Percentiles rank a stretch among this genome's conserved stretches.
Evolutionary conservation across 805 yeast genomes (phyloP).

Genomic region (Zygoascus bituminiphila): DNA sequence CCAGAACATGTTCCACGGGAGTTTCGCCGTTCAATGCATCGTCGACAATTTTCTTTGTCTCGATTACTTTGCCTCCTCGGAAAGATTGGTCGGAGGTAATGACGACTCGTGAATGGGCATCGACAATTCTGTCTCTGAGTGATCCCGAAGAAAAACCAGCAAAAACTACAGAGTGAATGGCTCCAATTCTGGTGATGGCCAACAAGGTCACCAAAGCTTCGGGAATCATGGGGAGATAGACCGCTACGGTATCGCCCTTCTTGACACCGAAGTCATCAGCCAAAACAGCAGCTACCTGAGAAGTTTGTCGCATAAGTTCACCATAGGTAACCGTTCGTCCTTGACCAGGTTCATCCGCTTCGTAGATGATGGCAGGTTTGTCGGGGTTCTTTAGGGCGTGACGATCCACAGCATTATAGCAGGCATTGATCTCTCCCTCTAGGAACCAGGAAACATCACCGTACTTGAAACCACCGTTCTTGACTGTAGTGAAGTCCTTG

Average conservation of each 20-base stretch:
- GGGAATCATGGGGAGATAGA: conserved; percentile 95
- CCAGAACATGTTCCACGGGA: conserved; percentile 71
- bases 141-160: conserved; percentile 96
- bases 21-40: conserved; percentile 75
- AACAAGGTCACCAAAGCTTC: conserved; percentile 91
- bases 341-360: conserved; percentile 83
- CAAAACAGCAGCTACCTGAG: conserved; percentile 79
- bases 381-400: conserved; percentile 85
- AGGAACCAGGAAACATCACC: conserved; percentile 91
- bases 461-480: conserved; percentile 52
- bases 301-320: conserved; percentile 76
- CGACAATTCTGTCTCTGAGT: conserved; percentile 78
- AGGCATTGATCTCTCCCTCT: conserved; percentile 87
- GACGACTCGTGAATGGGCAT: conserved; percentile 77
- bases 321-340: conserved; percentile 72
- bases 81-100: conserved; percentile 93
- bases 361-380: conserved; percentile 63
- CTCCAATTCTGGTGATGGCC: conserved; percentile 91
- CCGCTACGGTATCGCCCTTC: conserved; percentile 94
- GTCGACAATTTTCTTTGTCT: conserved; percentile 90
- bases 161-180: conserved; percentile 90
- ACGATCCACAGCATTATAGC: conserved; percentile 89
- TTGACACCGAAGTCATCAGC: conserved; percentile 67
- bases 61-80: conserved; percentile 90
- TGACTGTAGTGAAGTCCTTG: conserved; percentile 58